These are phyloP conservation scores for Fomitopsis pulvina DNA, from an alignment of 768 basidiomycete genomes.

Conservation along the genomic window DNA sequence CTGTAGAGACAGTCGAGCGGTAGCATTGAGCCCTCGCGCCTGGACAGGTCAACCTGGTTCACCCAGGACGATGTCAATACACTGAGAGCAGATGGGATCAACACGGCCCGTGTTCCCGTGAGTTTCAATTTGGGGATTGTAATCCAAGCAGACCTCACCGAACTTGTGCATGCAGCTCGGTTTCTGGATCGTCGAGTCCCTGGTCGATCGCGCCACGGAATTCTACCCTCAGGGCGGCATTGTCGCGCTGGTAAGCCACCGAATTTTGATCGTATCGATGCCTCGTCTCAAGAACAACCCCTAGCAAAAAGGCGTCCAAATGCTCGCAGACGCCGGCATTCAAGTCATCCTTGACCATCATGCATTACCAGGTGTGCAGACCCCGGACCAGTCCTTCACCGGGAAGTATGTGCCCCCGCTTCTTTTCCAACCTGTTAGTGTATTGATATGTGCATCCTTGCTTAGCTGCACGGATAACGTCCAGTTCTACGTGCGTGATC, in stretches of 20 bases:
- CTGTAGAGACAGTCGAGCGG: background rate
- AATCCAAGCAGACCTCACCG: background rate
- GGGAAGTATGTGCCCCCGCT: slow-evolving; percentile 38
- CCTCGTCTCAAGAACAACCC: background rate
- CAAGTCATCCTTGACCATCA: slow-evolving; percentile 64
- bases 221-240: slow-evolving; percentile 69
- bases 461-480: slow-evolving; percentile 59
- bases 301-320: slow-evolving; percentile 56
- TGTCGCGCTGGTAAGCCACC: slow-evolving; percentile 43
- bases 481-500: slow-evolving; percentile 59
- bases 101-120: slow-evolving; percentile 74
- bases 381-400: slow-evolving; percentile 55
- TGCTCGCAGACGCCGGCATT: slow-evolving; percentile 58
- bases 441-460: slow-evolving; percentile 3
- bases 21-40: background rate
- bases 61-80: slow-evolving; percentile 50
- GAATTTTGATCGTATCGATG: background rate
- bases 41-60: slow-evolving; percentile 62
- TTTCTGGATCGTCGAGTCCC: slow-evolving; percentile 73
- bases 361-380: slow-evolving; percentile 65
- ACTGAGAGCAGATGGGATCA: slow-evolving; percentile 52
- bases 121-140: slow-evolving; percentile 13
- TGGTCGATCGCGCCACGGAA: slow-evolving; percentile 58
- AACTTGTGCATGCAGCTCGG: slow-evolving; percentile 45
- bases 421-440: background rate